These are phyloP conservation scores for Zelopaecilomyces penicillatus DNA, from an alignment of 2,329 filamentous ascomycete genomes.

Conservation along the genomic window DNA sequence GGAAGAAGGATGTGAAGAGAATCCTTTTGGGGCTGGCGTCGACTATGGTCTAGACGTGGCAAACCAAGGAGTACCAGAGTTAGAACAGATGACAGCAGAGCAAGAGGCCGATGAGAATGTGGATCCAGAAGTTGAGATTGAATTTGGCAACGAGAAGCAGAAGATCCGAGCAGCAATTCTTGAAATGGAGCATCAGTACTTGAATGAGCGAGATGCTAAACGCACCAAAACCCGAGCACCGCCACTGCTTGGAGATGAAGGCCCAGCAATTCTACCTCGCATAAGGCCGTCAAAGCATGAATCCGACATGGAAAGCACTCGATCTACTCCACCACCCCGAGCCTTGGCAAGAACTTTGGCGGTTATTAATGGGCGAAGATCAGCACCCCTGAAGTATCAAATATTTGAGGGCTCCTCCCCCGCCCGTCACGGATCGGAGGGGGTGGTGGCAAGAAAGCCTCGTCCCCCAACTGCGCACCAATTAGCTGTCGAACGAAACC, in stretches of 20 bases:
- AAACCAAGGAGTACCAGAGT: constrained; percentile 60
- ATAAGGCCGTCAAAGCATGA: constrained; percentile 56
- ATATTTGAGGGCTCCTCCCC: constrained; percentile 55
- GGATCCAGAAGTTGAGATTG: constrained; percentile 60
- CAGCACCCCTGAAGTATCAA: constrained; percentile 48
- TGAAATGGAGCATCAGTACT: constrained; percentile 63
- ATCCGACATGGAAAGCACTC: constrained; percentile 36
- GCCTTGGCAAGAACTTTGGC: constrained; percentile 17
- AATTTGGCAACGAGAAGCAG: constrained; percentile 65
- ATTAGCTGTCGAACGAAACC: constrained; percentile 69
- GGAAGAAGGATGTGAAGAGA: constrained; percentile 75
- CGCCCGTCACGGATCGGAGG: constrained; percentile 45
- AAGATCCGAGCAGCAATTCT: constrained; percentile 67
- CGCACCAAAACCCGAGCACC: constrained; percentile 36
- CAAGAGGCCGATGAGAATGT: constrained; percentile 64
- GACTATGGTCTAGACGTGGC: constrained; percentile 57
- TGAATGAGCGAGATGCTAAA: constrained; percentile 53
- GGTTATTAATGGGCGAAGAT: constrained; percentile 27
- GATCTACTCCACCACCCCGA: constrained; percentile 34
- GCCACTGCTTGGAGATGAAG: constrained; percentile 37
- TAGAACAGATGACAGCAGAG: constrained; percentile 57
- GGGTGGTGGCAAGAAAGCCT: constrained; percentile 52
- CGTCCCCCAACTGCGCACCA: constrained; percentile 75
- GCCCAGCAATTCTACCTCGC: constrained; percentile 51
- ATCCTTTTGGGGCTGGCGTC: constrained; percentile 74